These are phyloP conservation scores for Mortierella sp. DNA, from an alignment of 371 early-diverging fungal species.

Conservation along the genomic window DNA sequence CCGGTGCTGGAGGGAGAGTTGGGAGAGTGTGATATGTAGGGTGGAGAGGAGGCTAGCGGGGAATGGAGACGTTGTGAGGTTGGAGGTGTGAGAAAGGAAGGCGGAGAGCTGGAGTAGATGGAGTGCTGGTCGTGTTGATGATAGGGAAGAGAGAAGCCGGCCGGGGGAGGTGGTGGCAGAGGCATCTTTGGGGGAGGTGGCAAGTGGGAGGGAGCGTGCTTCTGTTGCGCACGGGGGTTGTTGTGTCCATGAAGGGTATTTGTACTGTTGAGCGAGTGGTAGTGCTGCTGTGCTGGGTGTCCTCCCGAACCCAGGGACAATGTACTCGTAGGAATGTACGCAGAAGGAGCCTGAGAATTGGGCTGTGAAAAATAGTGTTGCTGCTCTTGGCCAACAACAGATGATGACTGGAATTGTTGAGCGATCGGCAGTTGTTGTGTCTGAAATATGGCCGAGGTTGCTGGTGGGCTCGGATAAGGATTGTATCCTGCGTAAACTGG, in stretches of 20 bases:
- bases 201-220: constrained; percentile 2
- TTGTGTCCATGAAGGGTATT: not conserved
- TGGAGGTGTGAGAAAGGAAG: constrained; percentile 6
- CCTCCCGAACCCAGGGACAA: not conserved
- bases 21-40: not conserved
- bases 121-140: constrained; percentile 1
- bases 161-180: constrained; percentile 17
- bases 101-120: not conserved
- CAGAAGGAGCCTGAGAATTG: constrained; percentile 8
- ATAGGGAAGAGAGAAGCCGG: constrained; percentile 4
- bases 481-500: constrained; percentile 7
- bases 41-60: not conserved
- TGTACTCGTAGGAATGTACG: constrained; percentile 2
- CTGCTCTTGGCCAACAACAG: not conserved
- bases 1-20: constrained; percentile 10
- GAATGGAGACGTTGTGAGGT: constrained; percentile 10
- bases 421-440: not conserved
- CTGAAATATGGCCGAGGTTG: not conserved
- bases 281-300: not conserved
- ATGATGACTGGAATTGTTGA: constrained; percentile 8
- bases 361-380: constrained; percentile 21
- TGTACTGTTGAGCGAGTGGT: not conserved
- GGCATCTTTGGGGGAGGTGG: constrained; percentile 22
- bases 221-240: constrained; percentile 4
- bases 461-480: constrained; percentile 39